phyloP scores from a whole-genome alignment of 257 asterid species.

The Nicotiana paniculata region DNA sequence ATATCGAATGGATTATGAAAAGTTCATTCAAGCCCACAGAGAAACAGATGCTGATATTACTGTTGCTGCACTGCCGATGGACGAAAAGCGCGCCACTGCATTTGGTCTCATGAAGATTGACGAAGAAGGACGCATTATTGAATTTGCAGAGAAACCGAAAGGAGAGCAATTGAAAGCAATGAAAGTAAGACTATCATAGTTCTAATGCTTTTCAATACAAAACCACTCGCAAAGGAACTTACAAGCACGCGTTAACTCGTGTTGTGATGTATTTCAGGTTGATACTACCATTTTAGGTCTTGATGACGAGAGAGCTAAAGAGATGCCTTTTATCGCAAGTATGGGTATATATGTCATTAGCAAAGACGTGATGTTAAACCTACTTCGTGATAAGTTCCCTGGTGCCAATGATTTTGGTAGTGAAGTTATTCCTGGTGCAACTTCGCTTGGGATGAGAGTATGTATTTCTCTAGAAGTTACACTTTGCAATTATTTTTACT shows the following conservation, averaged over 20 bases:
- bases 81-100: constrained; percentile 90
- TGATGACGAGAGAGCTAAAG: constrained; percentile 85
- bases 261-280: constrained; percentile 38
- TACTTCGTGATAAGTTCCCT: constrained; percentile 71
- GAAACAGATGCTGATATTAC: constrained; percentile 98
- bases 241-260: background rate
- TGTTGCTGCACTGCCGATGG: constrained; percentile 97
- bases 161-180: constrained; percentile 84
- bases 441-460: constrained; percentile 80
- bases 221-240: background rate
- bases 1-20: constrained; percentile 93
- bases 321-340: constrained; percentile 94
- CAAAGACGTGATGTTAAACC: constrained; percentile 80
- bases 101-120: constrained; percentile 95
- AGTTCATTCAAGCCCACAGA: constrained; percentile 91
- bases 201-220: background rate
- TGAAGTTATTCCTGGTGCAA: constrained; percentile 98
- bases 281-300: constrained; percentile 93
- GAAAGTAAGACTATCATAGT: constrained; percentile 38
- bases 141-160: constrained; percentile 91
- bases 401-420: constrained; percentile 97
- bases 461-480: constrained; percentile 12
- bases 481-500: background rate
- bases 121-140: constrained; percentile 91
- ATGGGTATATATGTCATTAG: constrained; percentile 97